These are phyloP conservation scores for Termitomyces sp. DNA, from an alignment of 768 basidiomycete genomes.

Conservation along the genomic window DNA sequence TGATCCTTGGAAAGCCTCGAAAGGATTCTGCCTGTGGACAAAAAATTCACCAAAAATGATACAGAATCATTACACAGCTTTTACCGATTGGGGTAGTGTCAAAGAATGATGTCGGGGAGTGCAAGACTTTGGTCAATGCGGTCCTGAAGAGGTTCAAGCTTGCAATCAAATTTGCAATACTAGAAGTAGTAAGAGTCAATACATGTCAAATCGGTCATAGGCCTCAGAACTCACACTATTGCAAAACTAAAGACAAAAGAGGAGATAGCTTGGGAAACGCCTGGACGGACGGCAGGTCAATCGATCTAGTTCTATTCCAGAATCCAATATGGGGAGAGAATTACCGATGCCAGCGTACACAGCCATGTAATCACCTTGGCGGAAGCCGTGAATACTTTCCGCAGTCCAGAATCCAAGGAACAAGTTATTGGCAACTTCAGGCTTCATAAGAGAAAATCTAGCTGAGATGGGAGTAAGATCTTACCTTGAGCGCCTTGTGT, in stretches of 20 bases:
- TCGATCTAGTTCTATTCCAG: neutral
- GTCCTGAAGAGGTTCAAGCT: slow-evolving; percentile 50
- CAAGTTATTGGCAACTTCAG: slow-evolving; percentile 57
- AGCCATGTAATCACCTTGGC: slow-evolving; percentile 66
- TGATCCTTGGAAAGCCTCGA: slow-evolving; percentile 61
- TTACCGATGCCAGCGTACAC: slow-evolving; percentile 43
- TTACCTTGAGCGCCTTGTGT: slow-evolving; percentile 48
- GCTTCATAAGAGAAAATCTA: neutral
- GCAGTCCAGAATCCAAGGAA: slow-evolving; percentile 75
- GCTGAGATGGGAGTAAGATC: neutral
- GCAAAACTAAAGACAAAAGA: slow-evolving; percentile 45
- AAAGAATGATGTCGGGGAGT: slow-evolving; percentile 63
- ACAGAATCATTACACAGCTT: neutral
- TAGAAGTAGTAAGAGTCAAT: slow-evolving; percentile 11
- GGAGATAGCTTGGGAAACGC: slow-evolving; percentile 46
- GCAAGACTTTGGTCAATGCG: slow-evolving; percentile 52
- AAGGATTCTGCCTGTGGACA: slow-evolving; percentile 44
- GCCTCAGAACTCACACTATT: slow-evolving; percentile 39
- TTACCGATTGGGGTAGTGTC: slow-evolving; percentile 69
- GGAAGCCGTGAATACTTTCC: slow-evolving; percentile 48
- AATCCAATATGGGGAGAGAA: neutral
- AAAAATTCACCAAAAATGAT: neutral
- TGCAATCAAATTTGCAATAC: slow-evolving; percentile 34
- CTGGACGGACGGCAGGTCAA: slow-evolving; percentile 18
- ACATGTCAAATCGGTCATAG: too few species aligned